Evolutionary conservation across 2,329 filamentous ascomycete species (phyloP).

Genomic region (Ophiostoma piceae): DNA sequence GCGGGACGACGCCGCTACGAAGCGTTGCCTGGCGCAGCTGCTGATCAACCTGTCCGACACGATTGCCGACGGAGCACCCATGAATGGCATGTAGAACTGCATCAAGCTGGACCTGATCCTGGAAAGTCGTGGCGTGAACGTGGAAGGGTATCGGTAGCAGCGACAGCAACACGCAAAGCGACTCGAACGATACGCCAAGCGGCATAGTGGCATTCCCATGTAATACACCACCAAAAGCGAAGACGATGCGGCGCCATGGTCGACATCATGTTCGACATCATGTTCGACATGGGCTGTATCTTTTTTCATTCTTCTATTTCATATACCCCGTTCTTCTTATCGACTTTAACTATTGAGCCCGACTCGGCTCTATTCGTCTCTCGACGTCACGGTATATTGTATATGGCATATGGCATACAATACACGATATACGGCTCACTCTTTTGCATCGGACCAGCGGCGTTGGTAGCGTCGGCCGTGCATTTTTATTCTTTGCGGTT

Average conservation of each 20-base stretch:
- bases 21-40: constrained; percentile 93
- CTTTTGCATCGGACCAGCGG: background rate
- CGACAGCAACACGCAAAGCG: too few species aligned
- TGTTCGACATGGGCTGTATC: background rate
- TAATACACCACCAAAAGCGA: background rate
- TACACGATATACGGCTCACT: too few species aligned
- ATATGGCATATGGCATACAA: background rate
- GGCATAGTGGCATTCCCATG: too few species aligned
- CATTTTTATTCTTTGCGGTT: background rate
- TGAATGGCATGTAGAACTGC: constrained; percentile 20
- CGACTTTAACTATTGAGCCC: background rate
- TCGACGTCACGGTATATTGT: background rate
- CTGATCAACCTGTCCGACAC: constrained; percentile 94
- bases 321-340: constrained; percentile 6
- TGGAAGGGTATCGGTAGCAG: too few species aligned
- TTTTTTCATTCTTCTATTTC: constrained; percentile 12
- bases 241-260: background rate
- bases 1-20: constrained; percentile 93
- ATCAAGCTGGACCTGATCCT: too few species aligned
- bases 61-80: constrained; percentile 49
- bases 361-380: background rate
- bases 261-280: background rate
- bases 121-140: too few species aligned
- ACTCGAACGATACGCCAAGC: too few species aligned
- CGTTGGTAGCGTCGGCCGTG: background rate